A percentile compares a stretch with the other conserved stretches of the same genome.
Evolutionary conservation across 768 basidiomycete species (phyloP).

Genomic region (Termitomyces sp.): DNA sequence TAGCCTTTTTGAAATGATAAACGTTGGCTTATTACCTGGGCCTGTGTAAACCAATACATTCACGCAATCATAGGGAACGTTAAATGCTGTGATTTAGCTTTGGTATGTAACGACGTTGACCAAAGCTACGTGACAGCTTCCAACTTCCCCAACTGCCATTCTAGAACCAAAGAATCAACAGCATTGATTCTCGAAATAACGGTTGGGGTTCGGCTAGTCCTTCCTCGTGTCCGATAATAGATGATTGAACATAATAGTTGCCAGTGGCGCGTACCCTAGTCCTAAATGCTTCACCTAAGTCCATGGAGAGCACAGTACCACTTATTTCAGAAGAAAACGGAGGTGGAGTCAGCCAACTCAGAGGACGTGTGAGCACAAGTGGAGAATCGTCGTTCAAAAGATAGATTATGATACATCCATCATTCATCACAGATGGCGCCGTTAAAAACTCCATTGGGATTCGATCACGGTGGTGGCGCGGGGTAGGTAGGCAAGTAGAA

Average conservation of each 20-base stretch:
- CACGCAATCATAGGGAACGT: background rate
- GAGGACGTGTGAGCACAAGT: background rate
- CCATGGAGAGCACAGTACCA: background rate
- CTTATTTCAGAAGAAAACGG: slow-evolving; percentile 3
- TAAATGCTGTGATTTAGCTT: background rate
- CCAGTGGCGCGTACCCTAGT: background rate
- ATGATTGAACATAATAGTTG: background rate
- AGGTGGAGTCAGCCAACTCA: background rate
- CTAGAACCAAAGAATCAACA: background rate
- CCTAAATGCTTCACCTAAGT: background rate
- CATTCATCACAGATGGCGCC: background rate
- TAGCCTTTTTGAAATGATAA: background rate
- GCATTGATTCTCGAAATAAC: background rate
- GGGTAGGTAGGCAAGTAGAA: too few species aligned
- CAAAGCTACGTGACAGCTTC: background rate
- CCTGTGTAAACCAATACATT: background rate
- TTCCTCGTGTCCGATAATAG: background rate
- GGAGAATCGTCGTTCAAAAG: background rate
- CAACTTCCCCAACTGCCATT: background rate
- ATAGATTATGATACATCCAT: too few species aligned
- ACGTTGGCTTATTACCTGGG: background rate
- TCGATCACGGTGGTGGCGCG: too few species aligned
- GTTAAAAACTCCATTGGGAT: too few species aligned
- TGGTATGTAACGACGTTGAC: background rate
- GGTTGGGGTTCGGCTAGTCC: background rate